Base-by-base conservation (phyloP, 2,329 filamentous ascomycete genomes). In the Penicillium sp. region DNA sequence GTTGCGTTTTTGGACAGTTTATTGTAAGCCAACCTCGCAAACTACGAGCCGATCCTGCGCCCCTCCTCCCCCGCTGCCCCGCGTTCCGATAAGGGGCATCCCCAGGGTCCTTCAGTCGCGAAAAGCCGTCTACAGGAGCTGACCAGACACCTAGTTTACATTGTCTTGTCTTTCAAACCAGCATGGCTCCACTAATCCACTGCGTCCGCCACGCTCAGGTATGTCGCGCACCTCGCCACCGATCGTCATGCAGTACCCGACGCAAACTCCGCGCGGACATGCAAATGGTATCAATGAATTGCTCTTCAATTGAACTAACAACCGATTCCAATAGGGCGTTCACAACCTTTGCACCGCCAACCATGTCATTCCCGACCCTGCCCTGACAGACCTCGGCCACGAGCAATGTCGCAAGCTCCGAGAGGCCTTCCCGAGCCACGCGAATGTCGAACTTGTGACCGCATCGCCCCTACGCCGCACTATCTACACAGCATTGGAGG, bases 401-500 rank as follows among this genome's bases (percentile, higher is more conserved):
- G 65, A 83, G 55, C 90, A 96, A 79, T 95, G 90, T 74, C 75
- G 71, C 24, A 69, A 72, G 14, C 84, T 96, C 36, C 72, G 80
- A 62, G 66, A 76, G 27, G 63, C 55, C 43, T 95, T 95, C 68
- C 82, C 87, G 9, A 72, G 81, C 70, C 86, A 88, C 67, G 74
- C 77, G 55, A 72, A 79, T 35, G 75, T 94, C 64, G 86, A 87
- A 4, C 79, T 88, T 60, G 79, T 95, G 11, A 80, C 91, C 20
- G 85, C 90, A 35, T 94, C 89, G 1, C 90, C 91, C 5, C 80
- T 95, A 60, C 85, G 87, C 45, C 84, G 91, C 55, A 95, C 91
- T 2, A 78, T 96, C 41, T 84, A 89, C 72, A 96, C 91, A 2
- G 86, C 87, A 30, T 78, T 90, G 27, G 74, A 84, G 48, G 81